These are phyloP conservation scores for Naganishia vaughanmartiniae DNA, from an alignment of 768 basidiomycete genomes.

Conservation along the genomic window DNA sequence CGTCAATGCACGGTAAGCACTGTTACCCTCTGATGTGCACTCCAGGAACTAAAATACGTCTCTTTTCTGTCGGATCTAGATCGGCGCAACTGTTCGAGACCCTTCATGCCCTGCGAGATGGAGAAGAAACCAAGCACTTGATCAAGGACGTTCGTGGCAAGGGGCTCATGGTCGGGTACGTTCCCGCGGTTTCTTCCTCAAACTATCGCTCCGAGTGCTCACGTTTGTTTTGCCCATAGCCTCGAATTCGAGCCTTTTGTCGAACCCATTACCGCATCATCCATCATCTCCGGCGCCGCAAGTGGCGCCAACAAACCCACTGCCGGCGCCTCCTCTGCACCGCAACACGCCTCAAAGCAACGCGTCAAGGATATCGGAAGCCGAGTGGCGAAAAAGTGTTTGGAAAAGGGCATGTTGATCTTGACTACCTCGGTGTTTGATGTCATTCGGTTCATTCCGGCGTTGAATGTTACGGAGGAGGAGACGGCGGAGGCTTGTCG, in stretches of 20 bases:
- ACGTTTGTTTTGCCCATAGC: slow-evolving; percentile 23
- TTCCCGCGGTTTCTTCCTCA: slow-evolving; percentile 56
- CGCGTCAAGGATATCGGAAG: slow-evolving; percentile 61
- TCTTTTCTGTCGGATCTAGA: slow-evolving; percentile 50
- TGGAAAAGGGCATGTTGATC: slow-evolving; percentile 80
- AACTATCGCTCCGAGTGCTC: neutral
- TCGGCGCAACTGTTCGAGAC: slow-evolving; percentile 69
- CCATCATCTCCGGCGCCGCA: slow-evolving; percentile 61
- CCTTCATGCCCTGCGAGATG: slow-evolving; percentile 62
- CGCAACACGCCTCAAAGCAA: slow-evolving; percentile 44
- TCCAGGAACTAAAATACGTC: neutral
- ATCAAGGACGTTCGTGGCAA: slow-evolving; percentile 84
- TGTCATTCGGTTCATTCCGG: slow-evolving; percentile 83
- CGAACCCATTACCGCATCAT: slow-evolving; percentile 32
- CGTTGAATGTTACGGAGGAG: slow-evolving; percentile 72
- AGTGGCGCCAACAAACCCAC: slow-evolving; percentile 43
- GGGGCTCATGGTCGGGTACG: slow-evolving; percentile 76
- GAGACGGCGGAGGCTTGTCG: slow-evolving; percentile 63
- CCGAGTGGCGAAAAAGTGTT: slow-evolving; percentile 71
- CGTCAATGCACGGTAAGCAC: slow-evolving; percentile 64
- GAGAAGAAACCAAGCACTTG: slow-evolving; percentile 58
- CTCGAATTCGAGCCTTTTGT: slow-evolving; percentile 35
- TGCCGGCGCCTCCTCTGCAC: slow-evolving; percentile 31
- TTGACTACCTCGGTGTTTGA: slow-evolving; percentile 73
- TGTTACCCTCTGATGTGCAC: neutral